These are phyloP conservation scores for Pichia deserticola DNA, from an alignment of 805 yeast species.

Conservation along the genomic window DNA sequence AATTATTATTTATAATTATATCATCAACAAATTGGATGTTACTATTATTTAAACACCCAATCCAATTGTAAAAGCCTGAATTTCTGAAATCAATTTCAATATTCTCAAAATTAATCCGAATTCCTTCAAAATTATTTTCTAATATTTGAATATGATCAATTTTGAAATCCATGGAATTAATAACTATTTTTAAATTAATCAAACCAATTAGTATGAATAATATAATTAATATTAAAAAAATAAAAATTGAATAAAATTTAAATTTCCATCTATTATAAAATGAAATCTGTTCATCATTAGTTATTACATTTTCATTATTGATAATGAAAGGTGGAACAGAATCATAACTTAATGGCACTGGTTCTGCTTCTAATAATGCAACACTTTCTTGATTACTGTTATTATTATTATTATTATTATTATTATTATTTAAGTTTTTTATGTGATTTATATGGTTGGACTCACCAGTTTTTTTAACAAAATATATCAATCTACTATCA, in stretches of 20 bases:
- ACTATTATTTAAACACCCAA: neutral
- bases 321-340: constrained; percentile 1
- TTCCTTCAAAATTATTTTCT: neutral
- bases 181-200: neutral
- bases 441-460: neutral
- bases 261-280: neutral
- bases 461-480: neutral
- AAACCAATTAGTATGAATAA: neutral
- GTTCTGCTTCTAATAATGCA: constrained; percentile 1
- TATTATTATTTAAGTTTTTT: neutral
- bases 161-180: neutral
- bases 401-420: neutral
- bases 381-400: neutral
- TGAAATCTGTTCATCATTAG: neutral
- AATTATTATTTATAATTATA: neutral
- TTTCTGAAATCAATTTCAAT: neutral
- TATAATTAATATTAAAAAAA: neutral
- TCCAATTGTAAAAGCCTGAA: constrained; percentile 1
- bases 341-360: neutral
- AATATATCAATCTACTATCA: neutral
- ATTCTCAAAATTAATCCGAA: neutral
- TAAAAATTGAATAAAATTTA: neutral
- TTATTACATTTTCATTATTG: neutral
- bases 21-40: neutral
- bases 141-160: neutral